Conservation (phyloP, 2,329 filamentous ascomycete species). For the Metarhizium humberi region DNA sequence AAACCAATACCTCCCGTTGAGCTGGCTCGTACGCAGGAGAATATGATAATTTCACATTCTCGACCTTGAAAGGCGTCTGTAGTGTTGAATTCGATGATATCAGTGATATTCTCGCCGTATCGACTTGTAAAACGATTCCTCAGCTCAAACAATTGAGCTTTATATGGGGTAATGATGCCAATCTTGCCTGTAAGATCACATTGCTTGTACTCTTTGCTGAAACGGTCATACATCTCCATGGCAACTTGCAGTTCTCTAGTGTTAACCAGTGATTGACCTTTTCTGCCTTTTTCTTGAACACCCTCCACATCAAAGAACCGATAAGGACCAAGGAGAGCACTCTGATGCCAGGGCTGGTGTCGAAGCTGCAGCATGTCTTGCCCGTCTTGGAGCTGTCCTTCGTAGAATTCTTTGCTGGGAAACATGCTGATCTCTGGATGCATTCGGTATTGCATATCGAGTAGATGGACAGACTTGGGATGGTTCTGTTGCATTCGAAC, state of each 20-base stretch:
- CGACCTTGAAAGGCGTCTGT: constrained; percentile 97
- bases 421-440: constrained; percentile 92
- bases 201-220: constrained; percentile 60
- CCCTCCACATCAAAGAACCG: constrained; percentile 96
- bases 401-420: constrained; percentile 87
- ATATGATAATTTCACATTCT: constrained; percentile 97
- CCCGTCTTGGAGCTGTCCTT: constrained; percentile 77
- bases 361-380: constrained; percentile 71
- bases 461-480: constrained; percentile 76
- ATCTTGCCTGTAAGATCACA: constrained; percentile 74
- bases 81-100: constrained; percentile 91
- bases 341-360: constrained; percentile 75
- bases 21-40: constrained; percentile 92
- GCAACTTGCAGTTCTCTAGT: constrained; percentile 78
- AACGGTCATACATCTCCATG: constrained; percentile 71
- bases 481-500: constrained; percentile 96
- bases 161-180: constrained; percentile 97
- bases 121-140: constrained; percentile 61
- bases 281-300: constrained; percentile 69
- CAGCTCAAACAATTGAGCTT: constrained; percentile 78
- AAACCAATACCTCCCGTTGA: constrained; percentile 95
- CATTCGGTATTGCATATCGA: constrained; percentile 99
- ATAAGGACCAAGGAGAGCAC: constrained; percentile 76
- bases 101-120: constrained; percentile 67
- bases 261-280: constrained; percentile 86